These are phyloP conservation scores for Neophaeococcomyces aloes DNA, from an alignment of 2,329 filamentous ascomycete genomes.

Conservation along the genomic window DNA sequence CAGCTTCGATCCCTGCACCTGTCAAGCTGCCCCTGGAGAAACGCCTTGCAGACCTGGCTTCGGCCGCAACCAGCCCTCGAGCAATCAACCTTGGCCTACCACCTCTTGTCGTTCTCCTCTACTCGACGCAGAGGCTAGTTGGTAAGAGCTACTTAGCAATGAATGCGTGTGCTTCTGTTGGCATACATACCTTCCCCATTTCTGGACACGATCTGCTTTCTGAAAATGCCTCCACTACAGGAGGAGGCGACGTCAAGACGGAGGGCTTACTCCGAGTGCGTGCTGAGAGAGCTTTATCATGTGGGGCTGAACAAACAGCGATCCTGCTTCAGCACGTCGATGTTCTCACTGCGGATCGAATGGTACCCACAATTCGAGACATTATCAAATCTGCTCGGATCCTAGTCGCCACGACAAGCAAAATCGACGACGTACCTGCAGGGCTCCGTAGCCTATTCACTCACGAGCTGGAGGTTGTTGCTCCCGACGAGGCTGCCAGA, in stretches of 20 bases:
- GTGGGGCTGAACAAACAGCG: constrained; percentile 71
- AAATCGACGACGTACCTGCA: constrained; percentile 88
- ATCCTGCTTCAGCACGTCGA: constrained; percentile 85
- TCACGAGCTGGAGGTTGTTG: constrained; percentile 86
- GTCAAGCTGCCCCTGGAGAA: constrained; percentile 54
- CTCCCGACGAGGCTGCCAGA: constrained; percentile 84
- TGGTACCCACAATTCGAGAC: constrained; percentile 73
- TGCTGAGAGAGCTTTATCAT: constrained; percentile 78
- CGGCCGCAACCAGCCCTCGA: constrained; percentile 76
- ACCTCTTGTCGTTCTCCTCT: constrained; percentile 75
- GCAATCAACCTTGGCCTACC: constrained; percentile 81
- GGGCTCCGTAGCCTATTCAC: constrained; percentile 84
- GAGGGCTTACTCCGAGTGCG: constrained; percentile 81
- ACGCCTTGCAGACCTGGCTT: constrained; percentile 71
- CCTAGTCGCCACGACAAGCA: constrained; percentile 85
- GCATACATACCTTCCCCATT: constrained; percentile 77
- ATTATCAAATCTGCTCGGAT: constrained; percentile 71
- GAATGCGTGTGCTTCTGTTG: constrained; percentile 74
- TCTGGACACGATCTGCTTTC: constrained; percentile 90
- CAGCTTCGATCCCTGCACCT: constrained; percentile 25
- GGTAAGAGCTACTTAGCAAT: constrained; percentile 74
- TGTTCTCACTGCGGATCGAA: constrained; percentile 79
- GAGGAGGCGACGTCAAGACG: constrained; percentile 84
- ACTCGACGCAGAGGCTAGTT: constrained; percentile 85
- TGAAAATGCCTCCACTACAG: constrained; percentile 61